These are phyloP conservation scores for Boletellus sp. DNA, from an alignment of 768 basidiomycete genomes.

Conservation along the genomic window DNA sequence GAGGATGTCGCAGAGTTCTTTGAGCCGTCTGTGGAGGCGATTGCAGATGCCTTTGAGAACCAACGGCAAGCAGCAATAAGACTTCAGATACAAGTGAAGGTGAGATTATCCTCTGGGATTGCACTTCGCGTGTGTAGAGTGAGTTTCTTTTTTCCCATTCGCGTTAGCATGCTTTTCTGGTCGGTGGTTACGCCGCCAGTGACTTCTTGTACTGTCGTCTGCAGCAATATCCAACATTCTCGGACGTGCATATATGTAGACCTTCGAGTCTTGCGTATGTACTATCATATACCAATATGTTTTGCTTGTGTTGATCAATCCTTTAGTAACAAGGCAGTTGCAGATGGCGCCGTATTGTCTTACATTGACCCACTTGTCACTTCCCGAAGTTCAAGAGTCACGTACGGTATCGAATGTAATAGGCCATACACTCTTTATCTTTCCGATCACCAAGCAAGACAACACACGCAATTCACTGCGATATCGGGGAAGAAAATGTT, in stretches of 20 bases:
- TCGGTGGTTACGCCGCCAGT: slow-evolving; percentile 46
- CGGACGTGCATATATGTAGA: slow-evolving; percentile 39
- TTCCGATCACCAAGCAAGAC: slow-evolving; percentile 37
- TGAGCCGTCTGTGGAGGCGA: slow-evolving; percentile 37
- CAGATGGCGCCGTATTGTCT: slow-evolving; percentile 43
- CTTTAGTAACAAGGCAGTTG: slow-evolving; percentile 44
- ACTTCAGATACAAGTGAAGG: slow-evolving; percentile 27
- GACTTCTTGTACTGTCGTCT: slow-evolving; percentile 2
- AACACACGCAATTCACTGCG: slow-evolving; percentile 13
- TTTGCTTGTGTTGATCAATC: background rate
- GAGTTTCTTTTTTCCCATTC: background rate
- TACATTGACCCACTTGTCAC: slow-evolving; percentile 44
- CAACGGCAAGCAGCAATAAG: slow-evolving; percentile 19
- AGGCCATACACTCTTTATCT: slow-evolving; percentile 25
- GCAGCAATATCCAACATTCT: slow-evolving; percentile 29
- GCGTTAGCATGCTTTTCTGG: slow-evolving; percentile 39
- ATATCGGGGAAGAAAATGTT: slow-evolving; percentile 29
- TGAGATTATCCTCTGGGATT: background rate
- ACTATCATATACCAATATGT: background rate
- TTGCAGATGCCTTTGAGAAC: slow-evolving; percentile 32
- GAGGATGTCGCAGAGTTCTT: slow-evolving; percentile 38
- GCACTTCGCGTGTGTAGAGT: no score
- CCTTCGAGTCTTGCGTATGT: slow-evolving; percentile 50
- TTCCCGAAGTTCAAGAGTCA: slow-evolving; percentile 39
- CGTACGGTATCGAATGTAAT: slow-evolving; percentile 34